Percentiles rank a stretch among this genome's conserved stretches.
Evolutionary conservation across 169 alveolate species (phyloP).

Genomic region (Theileria sp.): DNA sequence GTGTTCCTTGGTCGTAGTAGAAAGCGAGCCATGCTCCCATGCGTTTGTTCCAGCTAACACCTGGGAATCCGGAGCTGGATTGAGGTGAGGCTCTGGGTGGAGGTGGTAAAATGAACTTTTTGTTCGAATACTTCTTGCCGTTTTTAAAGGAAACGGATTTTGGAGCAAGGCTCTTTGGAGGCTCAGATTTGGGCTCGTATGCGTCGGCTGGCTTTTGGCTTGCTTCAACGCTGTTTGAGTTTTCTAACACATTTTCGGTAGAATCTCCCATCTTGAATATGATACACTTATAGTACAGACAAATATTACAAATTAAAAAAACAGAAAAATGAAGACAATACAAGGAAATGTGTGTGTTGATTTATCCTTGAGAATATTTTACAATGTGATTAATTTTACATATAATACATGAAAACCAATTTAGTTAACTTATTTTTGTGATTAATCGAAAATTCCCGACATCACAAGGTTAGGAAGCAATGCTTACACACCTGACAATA

Average conservation of each 20-base stretch:
- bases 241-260: background rate
- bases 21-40: slow-evolving; percentile 85
- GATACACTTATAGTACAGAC: slow-evolving; percentile 3
- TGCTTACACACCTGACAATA: slow-evolving; percentile 35
- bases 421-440: slow-evolving; percentile 3
- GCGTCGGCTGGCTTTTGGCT: background rate
- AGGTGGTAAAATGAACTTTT: slow-evolving; percentile 52
- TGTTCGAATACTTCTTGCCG: slow-evolving; percentile 25
- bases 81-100: slow-evolving; percentile 65
- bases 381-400: background rate
- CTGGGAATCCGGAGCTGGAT: slow-evolving; percentile 81
- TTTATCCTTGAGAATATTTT: background rate
- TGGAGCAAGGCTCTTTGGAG: slow-evolving; percentile 7
- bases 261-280: slow-evolving; percentile 5
- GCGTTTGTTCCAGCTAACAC: slow-evolving; percentile 83
- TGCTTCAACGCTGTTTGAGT: slow-evolving; percentile 8
- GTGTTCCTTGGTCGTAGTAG: slow-evolving; percentile 76
- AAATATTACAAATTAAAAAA: slow-evolving; percentile 2
- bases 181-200: background rate
- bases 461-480: slow-evolving; percentile 4
- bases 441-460: slow-evolving; percentile 26
- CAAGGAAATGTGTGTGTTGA: background rate
- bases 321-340: background rate
- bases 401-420: slow-evolving; percentile 12
- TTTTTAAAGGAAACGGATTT: slow-evolving; percentile 12